A percentile compares a stretch with the other conserved stretches of the same genome.
phyloP scores from a whole-genome alignment of 768 basidiomycete genomes.

The Boletus edulis region DNA sequence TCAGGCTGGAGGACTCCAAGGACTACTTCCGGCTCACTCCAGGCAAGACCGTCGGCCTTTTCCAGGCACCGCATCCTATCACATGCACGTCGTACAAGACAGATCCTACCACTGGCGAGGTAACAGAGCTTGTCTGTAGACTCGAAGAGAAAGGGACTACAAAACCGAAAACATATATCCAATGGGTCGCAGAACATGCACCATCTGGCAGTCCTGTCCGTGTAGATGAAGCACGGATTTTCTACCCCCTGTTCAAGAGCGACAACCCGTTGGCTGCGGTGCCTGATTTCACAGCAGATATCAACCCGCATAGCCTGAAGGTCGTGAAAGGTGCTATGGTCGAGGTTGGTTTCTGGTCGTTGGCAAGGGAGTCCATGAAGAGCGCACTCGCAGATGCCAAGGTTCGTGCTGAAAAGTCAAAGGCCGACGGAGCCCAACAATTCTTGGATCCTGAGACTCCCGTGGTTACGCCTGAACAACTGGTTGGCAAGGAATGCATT shows the following conservation, averaged over 20 bases:
- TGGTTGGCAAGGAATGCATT: conserved; percentile 88
- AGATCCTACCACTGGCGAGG: conserved; percentile 67
- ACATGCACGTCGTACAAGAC: conserved; percentile 89
- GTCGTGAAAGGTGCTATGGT: conserved; percentile 78
- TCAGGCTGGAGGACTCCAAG: conserved; percentile 84
- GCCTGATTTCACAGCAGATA: conserved; percentile 78
- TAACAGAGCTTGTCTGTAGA: conserved; percentile 75
- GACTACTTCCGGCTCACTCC: conserved; percentile 98
- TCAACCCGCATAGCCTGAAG: conserved; percentile 80
- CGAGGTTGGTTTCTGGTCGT: conserved; percentile 85
- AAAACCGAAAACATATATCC: conserved; percentile 93
- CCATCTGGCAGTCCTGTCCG: conserved; percentile 77
- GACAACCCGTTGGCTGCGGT: conserved; percentile 73
- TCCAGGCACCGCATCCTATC: conserved; percentile 89
- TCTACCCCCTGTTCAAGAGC: conserved; percentile 92
- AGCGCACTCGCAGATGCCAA: conserved; percentile 68
- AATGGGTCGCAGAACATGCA: conserved; percentile 91
- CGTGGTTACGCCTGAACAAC: conserved; percentile 65
- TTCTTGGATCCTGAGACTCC: conserved; percentile 56
- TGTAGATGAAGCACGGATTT: conserved; percentile 88
- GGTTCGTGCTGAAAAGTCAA: conserved; percentile 59
- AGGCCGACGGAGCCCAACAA: conserved; percentile 38
- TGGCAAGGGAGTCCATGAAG: conserved; percentile 65
- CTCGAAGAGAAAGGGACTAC: conserved; percentile 69
- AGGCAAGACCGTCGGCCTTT: conserved; percentile 95